A percentile compares a stretch with the other conserved stretches of the same genome.
Conservation (phyloP, 1,284 basidiomycete genomes). For the Naganishia sp. region DNA sequence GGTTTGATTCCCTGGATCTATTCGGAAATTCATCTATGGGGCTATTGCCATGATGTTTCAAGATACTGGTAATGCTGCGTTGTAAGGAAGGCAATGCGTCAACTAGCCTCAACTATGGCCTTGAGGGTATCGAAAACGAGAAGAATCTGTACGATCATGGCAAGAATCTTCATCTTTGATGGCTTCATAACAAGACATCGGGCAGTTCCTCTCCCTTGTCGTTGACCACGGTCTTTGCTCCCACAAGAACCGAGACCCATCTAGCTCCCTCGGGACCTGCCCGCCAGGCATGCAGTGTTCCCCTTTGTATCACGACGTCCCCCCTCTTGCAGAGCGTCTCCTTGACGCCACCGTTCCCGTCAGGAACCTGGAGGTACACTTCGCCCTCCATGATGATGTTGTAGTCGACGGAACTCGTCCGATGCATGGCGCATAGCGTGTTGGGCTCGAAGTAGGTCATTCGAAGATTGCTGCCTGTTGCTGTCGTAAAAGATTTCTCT, state of each 20-base stretch:
- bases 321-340: conserved; percentile 44
- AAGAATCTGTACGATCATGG: too few relatives aligned
- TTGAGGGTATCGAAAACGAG: too few relatives aligned
- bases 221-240: conserved; percentile 43
- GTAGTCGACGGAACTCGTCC: conserved; percentile 49
- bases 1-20: conserved; percentile 45
- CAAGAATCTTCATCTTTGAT: neutral
- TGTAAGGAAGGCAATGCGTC: too few relatives aligned
- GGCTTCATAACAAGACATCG: conserved; percentile 37
- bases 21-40: conserved; percentile 26
- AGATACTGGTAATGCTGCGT: neutral
- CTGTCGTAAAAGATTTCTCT: conserved; percentile 39
- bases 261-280: conserved; percentile 47
- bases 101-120: too few relatives aligned
- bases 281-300: conserved; percentile 52
- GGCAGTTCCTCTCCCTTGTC: conserved; percentile 39
- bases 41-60: neutral
- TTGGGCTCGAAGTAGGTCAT: conserved; percentile 48
- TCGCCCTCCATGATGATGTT: conserved; percentile 46
- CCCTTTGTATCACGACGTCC: conserved; percentile 50
- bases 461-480: conserved; percentile 46
- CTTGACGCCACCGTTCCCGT: conserved; percentile 35
- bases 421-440: conserved; percentile 43
- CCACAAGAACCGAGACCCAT: conserved; percentile 48
- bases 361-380: conserved; percentile 43